These are phyloP conservation scores for Auricularia auricula-judae DNA, from an alignment of 768 basidiomycete genomes.

Conservation along the genomic window DNA sequence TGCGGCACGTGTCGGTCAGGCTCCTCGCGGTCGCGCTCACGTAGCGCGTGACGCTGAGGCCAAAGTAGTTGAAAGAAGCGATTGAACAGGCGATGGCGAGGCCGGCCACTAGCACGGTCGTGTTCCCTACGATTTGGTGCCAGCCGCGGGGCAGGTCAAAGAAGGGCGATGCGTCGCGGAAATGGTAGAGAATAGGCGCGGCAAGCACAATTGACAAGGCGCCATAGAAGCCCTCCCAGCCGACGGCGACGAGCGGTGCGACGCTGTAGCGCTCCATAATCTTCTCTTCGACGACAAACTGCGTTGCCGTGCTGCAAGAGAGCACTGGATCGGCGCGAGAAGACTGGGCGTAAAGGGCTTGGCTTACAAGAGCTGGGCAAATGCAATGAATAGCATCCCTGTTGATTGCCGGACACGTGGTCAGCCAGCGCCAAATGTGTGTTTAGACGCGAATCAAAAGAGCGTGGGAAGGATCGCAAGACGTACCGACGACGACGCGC, in stretches of 20 bases:
- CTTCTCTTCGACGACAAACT: conserved; percentile 95
- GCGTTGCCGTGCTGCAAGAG: conserved; percentile 62
- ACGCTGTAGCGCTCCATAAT: conserved; percentile 84
- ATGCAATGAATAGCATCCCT: conserved; percentile 87
- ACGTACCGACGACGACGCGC: conserved; percentile 2
- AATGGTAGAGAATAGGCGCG: conserved; percentile 68
- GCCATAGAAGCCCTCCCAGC: conserved; percentile 91
- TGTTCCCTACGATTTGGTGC: conserved; percentile 75
- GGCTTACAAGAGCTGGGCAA: conserved; percentile 88
- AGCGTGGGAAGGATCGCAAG: neutral
- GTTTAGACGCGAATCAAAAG: neutral
- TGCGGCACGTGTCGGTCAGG: conserved; percentile 90
- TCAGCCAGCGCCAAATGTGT: neutral
- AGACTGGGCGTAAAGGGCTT: neutral
- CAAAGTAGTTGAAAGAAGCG: conserved; percentile 80
- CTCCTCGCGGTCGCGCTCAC: conserved; percentile 89
- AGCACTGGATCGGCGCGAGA: neutral
- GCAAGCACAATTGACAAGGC: conserved; percentile 63
- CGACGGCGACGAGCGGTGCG: conserved; percentile 85
- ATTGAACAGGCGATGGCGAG: conserved; percentile 69
- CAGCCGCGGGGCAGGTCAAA: conserved; percentile 89
- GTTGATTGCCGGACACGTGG: conserved; percentile 5
- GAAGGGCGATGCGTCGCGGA: conserved; percentile 30
- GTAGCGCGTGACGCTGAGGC: conserved; percentile 82
- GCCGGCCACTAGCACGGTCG: conserved; percentile 54